Evolutionary conservation across 495 filamentous ascomycete species (phyloP).

Genomic region (Antarctomyces pellizariae): DNA sequence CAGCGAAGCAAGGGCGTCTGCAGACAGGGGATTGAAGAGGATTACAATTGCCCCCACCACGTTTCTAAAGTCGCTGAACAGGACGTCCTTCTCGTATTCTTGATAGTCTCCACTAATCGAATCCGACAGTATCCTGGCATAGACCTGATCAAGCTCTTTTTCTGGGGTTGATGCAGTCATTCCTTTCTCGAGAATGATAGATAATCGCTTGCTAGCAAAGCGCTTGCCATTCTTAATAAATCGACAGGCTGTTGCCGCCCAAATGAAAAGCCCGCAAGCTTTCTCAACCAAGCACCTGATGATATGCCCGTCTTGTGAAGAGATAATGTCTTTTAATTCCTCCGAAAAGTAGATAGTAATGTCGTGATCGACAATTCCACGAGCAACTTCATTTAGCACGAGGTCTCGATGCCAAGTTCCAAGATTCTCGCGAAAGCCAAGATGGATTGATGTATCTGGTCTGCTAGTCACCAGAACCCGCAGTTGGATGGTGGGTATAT

Average conservation of each 20-base stretch:
- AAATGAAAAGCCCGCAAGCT: neutral
- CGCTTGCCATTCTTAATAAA: no score
- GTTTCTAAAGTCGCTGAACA: slow-evolving; percentile 2
- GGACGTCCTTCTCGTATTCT: slow-evolving; percentile 1
- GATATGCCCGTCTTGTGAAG: no score
- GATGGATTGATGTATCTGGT: slow-evolving; percentile 11
- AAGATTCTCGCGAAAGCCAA: slow-evolving; percentile 9
- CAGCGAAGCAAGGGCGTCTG: slow-evolving; percentile 10
- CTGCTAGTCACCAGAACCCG: slow-evolving; percentile 12
- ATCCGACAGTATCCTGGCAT: slow-evolving; percentile 1
- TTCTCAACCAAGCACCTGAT: slow-evolving; percentile 1
- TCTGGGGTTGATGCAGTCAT: no score
- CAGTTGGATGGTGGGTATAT: slow-evolving; percentile 6
- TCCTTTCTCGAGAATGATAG: slow-evolving; percentile 1
- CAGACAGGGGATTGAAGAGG: slow-evolving; percentile 14
- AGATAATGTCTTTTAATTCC: no score
- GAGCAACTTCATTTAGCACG: slow-evolving; percentile 10
- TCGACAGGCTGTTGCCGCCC: no score
- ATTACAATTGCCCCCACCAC: slow-evolving; percentile 14
- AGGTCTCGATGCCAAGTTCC: slow-evolving; percentile 8
- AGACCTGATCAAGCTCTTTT: slow-evolving; percentile 5
- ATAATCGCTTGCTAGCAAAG: neutral
- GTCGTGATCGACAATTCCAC: slow-evolving; percentile 6
- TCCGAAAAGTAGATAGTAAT: slow-evolving; percentile 3
- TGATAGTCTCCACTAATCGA: neutral